Percentiles rank a stretch among this genome's conserved stretches.
Evolutionary conservation across 1,139 yeast species (phyloP).

Genomic region (Blastobotrys illinoisensis): DNA sequence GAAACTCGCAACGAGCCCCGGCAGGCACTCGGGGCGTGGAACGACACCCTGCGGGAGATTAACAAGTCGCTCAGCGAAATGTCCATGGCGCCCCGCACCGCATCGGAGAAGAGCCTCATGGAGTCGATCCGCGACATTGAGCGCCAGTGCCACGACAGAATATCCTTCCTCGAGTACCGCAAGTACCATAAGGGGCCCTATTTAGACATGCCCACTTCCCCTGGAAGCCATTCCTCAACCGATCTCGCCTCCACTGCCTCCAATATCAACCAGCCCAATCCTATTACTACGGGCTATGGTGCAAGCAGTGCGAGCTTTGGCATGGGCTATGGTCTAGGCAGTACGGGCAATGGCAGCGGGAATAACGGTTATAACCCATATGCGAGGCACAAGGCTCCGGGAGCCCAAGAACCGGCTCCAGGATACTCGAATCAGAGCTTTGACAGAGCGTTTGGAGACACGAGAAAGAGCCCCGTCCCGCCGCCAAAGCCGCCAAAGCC

Average conservation of each 20-base stretch:
- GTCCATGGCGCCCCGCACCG: conserved; percentile 27
- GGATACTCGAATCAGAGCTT: neutral
- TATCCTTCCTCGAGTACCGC: conserved; percentile 27
- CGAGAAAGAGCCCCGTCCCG: neutral
- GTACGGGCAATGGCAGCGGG: neutral
- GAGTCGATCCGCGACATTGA: conserved; percentile 34
- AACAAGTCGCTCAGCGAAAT: conserved; percentile 27
- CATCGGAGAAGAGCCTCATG: conserved; percentile 31
- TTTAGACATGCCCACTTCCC: conserved; percentile 4
- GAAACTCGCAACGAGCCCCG: conserved; percentile 31
- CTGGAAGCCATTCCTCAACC: neutral
- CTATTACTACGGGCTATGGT: no score
- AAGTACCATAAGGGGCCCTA: conserved; percentile 15
- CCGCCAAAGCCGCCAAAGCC: conserved; percentile 2
- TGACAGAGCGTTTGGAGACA: neutral
- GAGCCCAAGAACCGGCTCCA: neutral
- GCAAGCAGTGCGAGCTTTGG: no score
- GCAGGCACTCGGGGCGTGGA: conserved; percentile 32
- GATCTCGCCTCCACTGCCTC: no score
- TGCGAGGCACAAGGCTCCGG: no score
- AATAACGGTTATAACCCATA: neutral
- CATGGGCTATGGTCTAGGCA: no score
- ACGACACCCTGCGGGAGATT: conserved; percentile 27
- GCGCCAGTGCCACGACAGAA: conserved; percentile 35
- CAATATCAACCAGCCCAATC: no score